A percentile compares a stretch with the other conserved stretches of the same genome.
These are phyloP conservation scores for Dendrothele bispora DNA, from an alignment of 768 basidiomycete genomes.

Conservation along the genomic window DNA sequence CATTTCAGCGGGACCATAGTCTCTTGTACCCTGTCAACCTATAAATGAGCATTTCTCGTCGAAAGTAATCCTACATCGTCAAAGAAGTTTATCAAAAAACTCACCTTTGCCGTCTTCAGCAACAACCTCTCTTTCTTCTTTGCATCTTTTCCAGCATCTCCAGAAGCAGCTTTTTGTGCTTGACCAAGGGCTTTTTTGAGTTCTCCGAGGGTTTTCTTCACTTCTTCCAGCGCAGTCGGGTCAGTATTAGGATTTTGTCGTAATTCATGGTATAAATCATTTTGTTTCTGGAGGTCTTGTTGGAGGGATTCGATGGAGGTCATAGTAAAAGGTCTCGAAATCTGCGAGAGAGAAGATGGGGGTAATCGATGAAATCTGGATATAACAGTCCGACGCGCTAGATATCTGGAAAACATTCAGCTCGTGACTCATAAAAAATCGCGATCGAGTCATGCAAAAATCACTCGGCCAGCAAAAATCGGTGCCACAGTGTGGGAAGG, in stretches of 20 bases:
- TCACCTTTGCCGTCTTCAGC: conserved; percentile 93
- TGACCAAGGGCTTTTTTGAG: conserved; percentile 58
- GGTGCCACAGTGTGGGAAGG: too few species aligned
- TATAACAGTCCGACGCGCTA: too few species aligned
- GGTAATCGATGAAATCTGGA: conserved; percentile 41
- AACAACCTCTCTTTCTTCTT: conserved; percentile 72
- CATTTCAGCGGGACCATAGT: conserved; percentile 92
- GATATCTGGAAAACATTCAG: too few species aligned
- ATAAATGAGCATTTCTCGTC: conserved; percentile 8
- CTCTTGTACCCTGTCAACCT: conserved; percentile 78
- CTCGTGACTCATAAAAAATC: too few species aligned
- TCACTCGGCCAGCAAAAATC: too few species aligned
- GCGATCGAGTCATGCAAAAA: too few species aligned
- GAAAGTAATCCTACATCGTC: conserved; percentile 8
- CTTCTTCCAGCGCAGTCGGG: conserved; percentile 50
- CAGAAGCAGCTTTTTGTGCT: conserved; percentile 38
- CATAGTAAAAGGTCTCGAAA: conserved; percentile 30
- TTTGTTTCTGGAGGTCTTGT: conserved; percentile 56
- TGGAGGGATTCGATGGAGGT: conserved; percentile 43
- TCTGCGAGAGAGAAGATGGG: conserved; percentile 11
- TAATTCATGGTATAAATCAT: conserved; percentile 60
- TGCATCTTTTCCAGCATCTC: conserved; percentile 42
- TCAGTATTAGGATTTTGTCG: conserved; percentile 52
- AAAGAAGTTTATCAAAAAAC: conserved; percentile 22
- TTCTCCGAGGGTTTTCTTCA: conserved; percentile 69